Base-by-base conservation (phyloP, 805 yeast species). In the Wickerhamia fluorescens region DNA sequence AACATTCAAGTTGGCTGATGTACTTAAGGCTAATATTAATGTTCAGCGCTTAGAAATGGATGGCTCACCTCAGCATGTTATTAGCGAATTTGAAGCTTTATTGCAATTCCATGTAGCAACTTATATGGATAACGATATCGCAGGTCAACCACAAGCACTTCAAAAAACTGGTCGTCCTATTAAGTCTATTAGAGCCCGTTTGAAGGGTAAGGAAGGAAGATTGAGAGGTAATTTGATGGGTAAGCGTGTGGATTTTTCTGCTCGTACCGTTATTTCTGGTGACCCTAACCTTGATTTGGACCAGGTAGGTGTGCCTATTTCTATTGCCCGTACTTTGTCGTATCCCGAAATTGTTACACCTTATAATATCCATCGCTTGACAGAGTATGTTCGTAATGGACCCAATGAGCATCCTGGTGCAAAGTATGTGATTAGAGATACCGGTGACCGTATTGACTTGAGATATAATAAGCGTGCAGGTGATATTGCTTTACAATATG, bases 341-440 rank as follows among this genome's bases (percentile, higher is more conserved):
- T 92, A 92, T 51, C 99, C 99, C 7, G 99, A 92, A 58, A 82
- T 87, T 33, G 98, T 92, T 15, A 92, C 99, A 3, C 98, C 97
- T 5, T 92, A 86, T 61, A 92, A 92, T 54, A 92, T 92, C 44
- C 96, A 92, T 55, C 75, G 84, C 42, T 68, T 92, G 46, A 89
- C 97, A 2, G 94, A 86, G 56, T 71, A 78, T 44, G 98, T 92
- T 14, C 81, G 96, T 42, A 92, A 92, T 58, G 99, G 99, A 38
- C 98, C 98, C 16, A 92, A 89, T 53, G 97, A 92, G 58, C 98
- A 92, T 51, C 99, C 99, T 2, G 99, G 99, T 71, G 98, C 98
- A 12, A 89, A 89, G 51, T 92, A 92, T 54, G 96, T 92, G 28
- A 89, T 92, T 37, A 81, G 99, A 66, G 98, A 92, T 51, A 86